Evolutionary conservation across 1,284 basidiomycete genomes (phyloP).

Genomic region (Cryptococcus sp.): DNA sequence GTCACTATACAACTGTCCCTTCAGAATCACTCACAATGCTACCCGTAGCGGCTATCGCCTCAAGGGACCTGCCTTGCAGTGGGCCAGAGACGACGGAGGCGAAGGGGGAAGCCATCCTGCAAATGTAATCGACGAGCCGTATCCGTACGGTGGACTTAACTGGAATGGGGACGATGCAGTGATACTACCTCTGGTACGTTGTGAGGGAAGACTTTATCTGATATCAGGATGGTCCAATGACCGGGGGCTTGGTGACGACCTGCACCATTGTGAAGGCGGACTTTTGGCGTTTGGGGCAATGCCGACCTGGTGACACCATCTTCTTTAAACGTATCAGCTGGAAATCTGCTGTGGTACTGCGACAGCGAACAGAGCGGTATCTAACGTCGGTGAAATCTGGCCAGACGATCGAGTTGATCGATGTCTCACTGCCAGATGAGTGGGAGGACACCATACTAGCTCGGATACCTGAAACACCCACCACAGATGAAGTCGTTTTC

Average conservation of each 20-base stretch:
- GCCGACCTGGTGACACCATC: constrained; percentile 36
- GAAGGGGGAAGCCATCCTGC: constrained; percentile 68
- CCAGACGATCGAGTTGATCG: constrained; percentile 7
- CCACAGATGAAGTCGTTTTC: not conserved
- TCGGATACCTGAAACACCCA: constrained; percentile 24
- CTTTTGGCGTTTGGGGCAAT: constrained; percentile 40
- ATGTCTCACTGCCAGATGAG: constrained; percentile 18
- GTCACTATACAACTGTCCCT: constrained; percentile 31
- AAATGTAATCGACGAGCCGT: constrained; percentile 67
- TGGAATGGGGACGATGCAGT: constrained; percentile 70
- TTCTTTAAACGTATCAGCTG: constrained; percentile 41
- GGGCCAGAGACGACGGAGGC: constrained; percentile 61
- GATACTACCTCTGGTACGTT: constrained; percentile 54
- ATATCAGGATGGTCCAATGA: constrained; percentile 26
- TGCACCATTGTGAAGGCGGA: constrained; percentile 32
- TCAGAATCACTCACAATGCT: constrained; percentile 38
- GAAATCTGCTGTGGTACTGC: constrained; percentile 43
- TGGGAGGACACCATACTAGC: constrained; percentile 47
- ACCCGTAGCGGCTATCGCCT: constrained; percentile 45
- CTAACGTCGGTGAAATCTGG: constrained; percentile 32
- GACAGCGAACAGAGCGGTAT: constrained; percentile 38
- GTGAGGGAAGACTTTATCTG: not conserved
- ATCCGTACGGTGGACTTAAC: constrained; percentile 57
- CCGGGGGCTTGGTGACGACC: constrained; percentile 24
- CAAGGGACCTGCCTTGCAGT: constrained; percentile 53